phyloP scores from a whole-genome alignment of 306 rosid species.

The Gillenia trifoliata region DNA sequence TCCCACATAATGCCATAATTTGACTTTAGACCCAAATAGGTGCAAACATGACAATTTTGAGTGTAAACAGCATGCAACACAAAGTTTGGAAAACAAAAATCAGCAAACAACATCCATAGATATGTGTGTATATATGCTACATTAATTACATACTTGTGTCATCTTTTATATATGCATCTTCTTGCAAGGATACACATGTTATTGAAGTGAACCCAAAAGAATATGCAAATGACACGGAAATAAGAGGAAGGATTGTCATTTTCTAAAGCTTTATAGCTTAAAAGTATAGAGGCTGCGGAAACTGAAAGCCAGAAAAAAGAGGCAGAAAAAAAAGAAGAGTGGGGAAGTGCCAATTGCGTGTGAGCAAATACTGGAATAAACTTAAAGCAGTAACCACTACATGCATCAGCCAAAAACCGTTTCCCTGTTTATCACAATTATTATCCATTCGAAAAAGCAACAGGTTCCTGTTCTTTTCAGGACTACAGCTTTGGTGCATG shows the following conservation, averaged over 20 bases:
- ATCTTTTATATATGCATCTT: background rate
- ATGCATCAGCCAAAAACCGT: conserved; percentile 8
- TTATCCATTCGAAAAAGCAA: background rate
- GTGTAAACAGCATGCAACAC: no score
- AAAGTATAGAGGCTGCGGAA: background rate
- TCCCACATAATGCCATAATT: no score
- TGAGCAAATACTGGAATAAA: conserved; percentile 16
- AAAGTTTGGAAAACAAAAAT: background rate
- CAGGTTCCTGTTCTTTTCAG: background rate
- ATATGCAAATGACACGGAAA: background rate
- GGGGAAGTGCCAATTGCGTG: conserved; percentile 27
- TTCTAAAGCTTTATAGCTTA: conserved; percentile 6
- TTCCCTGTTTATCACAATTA: background rate
- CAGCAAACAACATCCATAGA: background rate
- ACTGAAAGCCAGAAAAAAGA: conserved; percentile 7
- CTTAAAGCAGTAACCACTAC: background rate
- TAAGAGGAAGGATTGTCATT: background rate
- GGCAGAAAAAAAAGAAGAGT: background rate
- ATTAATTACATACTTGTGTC: background rate
- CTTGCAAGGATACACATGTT: background rate
- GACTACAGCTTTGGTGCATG: background rate
- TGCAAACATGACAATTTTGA: no score
- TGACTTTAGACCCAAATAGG: no score
- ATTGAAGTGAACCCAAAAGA: background rate
- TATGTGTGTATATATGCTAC: no score